These are phyloP conservation scores for Moesziomyces sp. DNA, from an alignment of 1,284 basidiomycete species.

Conservation along the genomic window DNA sequence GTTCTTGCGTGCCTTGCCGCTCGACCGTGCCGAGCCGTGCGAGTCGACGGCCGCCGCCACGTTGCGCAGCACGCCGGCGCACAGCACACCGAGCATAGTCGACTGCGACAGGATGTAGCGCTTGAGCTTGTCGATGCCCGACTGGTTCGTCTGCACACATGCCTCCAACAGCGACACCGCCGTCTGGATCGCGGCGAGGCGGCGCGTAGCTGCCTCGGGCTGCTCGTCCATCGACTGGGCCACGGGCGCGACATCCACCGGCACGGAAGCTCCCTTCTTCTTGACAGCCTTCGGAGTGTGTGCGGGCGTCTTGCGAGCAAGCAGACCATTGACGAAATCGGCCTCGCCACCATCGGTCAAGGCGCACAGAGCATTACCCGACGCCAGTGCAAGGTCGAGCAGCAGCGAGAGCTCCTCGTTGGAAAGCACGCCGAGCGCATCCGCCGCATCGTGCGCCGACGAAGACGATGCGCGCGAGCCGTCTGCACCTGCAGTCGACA, in stretches of 20 bases:
- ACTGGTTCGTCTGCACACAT: constrained; percentile 31
- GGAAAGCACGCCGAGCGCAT: constrained; percentile 21
- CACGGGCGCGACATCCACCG: not conserved
- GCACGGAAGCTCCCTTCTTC: constrained; percentile 21
- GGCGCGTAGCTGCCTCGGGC: constrained; percentile 21
- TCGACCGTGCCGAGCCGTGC: not conserved
- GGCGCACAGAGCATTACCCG: constrained; percentile 51
- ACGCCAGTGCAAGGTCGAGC: constrained; percentile 41
- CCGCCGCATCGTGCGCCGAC: constrained; percentile 1
- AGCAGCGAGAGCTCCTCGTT: constrained; percentile 48
- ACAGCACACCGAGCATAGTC: constrained; percentile 52
- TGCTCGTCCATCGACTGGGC: constrained; percentile 38
- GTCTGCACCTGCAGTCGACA: constrained; percentile 25
- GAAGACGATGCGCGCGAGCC: constrained; percentile 26
- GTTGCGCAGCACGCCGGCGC: constrained; percentile 44
- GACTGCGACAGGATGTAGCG: constrained; percentile 40
- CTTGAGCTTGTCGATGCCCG: constrained; percentile 38
- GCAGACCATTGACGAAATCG: constrained; percentile 44
- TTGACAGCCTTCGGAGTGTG: constrained; percentile 20
- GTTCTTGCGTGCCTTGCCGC: constrained; percentile 18
- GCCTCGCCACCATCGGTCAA: constrained; percentile 52
- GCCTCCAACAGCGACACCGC: constrained; percentile 43
- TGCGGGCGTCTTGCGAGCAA: constrained; percentile 11
- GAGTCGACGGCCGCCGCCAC: constrained; percentile 32
- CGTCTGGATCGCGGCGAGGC: constrained; percentile 33